Base-by-base conservation (phyloP, 1,139 yeast species). In the Hyphopichia khmerensis region DNA sequence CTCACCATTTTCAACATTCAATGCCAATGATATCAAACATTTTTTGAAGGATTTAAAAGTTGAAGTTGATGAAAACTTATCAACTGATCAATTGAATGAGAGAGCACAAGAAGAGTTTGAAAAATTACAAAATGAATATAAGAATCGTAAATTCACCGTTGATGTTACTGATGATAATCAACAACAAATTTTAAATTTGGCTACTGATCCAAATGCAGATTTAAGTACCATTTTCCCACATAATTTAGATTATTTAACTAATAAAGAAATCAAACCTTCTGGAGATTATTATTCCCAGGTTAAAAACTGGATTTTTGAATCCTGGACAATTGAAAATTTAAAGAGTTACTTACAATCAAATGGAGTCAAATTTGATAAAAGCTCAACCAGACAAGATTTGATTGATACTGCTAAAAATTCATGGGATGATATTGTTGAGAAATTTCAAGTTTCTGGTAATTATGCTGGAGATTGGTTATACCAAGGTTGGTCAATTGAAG, bases 381-480 rank as follows among this genome's bases (percentile, higher is more conserved):
- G 63, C 38, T 42, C 47, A 17, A 52, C 67, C 8, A 62, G 65
- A 45, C 61, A 64, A 38, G 66, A 72, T 17, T 57, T 79, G 51
- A 46, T 72, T 38, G 52, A 63, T 13, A 42, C 55, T 32, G 72
- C 74, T n/a, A 62, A 69, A 51, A 52, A 61, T 10, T 59, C 68
- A 45, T 75, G 68, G 51, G 65, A 66, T 45, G 55, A 56, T 26
- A 59, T 75, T 46, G 66, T 71, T 27, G 58, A 59, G 37, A 51
- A 57, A 26, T 51, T 61, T 41, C 59, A 66, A 1, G 64, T 64
- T 4, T 65, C 79, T 2, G 80, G 79, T 10, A 60, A 58, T 37
- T 77, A 78, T 46, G 76, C 81, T n/a, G 76, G 80, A 10, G 69
- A 66, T 40, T 71, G 79, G 71, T 60, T 77, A 38, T 80, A 75